Evolutionary conservation across 805 yeast genomes (phyloP), one percentile per base, ranked within the genome.

Genomic region (Candida nitratophila): DNA sequence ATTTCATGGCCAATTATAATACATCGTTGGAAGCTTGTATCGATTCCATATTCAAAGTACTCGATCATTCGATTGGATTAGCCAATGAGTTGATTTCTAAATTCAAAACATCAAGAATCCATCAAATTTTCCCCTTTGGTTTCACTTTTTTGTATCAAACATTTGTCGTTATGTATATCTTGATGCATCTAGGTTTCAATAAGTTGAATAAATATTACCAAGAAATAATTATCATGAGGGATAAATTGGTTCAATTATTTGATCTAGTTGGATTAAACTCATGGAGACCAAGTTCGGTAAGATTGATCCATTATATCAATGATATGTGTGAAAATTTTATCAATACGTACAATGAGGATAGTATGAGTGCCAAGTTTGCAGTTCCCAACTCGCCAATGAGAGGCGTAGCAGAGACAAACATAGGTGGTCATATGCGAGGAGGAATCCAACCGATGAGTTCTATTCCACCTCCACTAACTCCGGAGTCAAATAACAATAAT

Each of bases 71-170:
- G 11, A 54, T 60, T 40, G 56, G 57, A 24, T 63, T 74, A 34
- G 55, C 66, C 6, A 57, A 60, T 19, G 46, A 53, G 9, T 65
- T 72, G 44, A 48, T 59, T 19, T 56, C 57, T 59, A 41, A 66
- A 59, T 55, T 60, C 56, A 44, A 48, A 3, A 48, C 45, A 11
- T 51, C 59, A 11, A 45, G 48, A 20, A 57, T 74, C 65, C 63
- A 60, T 64, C 50, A 58, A 50, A 33, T 61, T 36, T 71, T 66
- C 47, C 80, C 79, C 16, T 73, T 73, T 45, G 65, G 73, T 42
- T 72, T 71, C 50, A 65, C 75, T 2, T 74, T 73, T 42, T 58
- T 73, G 11, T 73, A 74, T 53, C 80, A 75, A 51, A 76, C 79
- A 2, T 61, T 75, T 41, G 71, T 76, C 43, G 77, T 74, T 20